Percentiles rank a stretch among this genome's conserved stretches.
phyloP scores from a whole-genome alignment of 306 rosid genomes.

The Lathyrus sativus region DNA sequence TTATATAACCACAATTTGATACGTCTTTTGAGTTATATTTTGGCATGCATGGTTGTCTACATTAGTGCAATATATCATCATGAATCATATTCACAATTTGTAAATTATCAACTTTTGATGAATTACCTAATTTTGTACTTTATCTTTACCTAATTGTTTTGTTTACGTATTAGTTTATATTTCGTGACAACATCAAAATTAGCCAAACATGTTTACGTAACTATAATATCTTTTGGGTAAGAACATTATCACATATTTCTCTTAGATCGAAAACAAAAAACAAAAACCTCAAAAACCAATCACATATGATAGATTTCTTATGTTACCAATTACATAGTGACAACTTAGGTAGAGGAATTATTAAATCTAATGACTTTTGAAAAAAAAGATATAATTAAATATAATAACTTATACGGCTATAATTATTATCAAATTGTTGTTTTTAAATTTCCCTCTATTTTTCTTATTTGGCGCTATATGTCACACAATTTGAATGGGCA shows the following conservation, averaged over 20 bases:
- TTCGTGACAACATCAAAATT: constrained; percentile 22
- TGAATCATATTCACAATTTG: background rate
- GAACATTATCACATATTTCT: constrained; percentile 6
- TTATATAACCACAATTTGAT: constrained; percentile 14
- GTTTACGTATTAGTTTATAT: constrained; percentile 20
- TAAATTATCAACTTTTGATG: constrained; percentile 2
- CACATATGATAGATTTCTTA: background rate
- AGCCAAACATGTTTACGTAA: constrained; percentile 27
- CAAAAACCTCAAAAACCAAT: constrained; percentile 4
- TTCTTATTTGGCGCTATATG: background rate
- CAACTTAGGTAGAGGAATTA: background rate
- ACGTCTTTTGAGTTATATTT: background rate
- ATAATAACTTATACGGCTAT: background rate
- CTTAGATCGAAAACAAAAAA: constrained; percentile 22
- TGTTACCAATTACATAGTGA: background rate
- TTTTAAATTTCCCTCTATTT: background rate
- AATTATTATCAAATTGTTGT: background rate
- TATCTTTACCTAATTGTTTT: constrained; percentile 31
- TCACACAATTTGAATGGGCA: background rate
- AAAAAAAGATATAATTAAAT: background rate
- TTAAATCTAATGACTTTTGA: background rate
- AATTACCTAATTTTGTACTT: constrained; percentile 37
- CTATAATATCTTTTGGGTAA: background rate
- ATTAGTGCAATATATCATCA: constrained; percentile 8
- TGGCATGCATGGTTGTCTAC: constrained; percentile 5